Evolutionary conservation across 306 rosid species (phyloP).

Genomic region (Calophaca sinica): DNA sequence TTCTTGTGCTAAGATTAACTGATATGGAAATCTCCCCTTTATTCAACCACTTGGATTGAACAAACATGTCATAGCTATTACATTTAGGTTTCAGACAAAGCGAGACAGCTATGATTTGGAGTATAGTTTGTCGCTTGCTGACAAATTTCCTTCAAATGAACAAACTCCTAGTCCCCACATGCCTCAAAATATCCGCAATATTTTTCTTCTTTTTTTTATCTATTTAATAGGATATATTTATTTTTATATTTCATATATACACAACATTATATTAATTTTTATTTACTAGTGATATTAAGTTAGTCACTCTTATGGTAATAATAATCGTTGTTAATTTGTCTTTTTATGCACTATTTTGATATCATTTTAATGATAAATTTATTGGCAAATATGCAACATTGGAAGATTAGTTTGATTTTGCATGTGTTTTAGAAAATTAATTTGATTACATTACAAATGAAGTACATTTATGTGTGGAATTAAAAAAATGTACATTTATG

Average conservation of each 20-base stretch:
- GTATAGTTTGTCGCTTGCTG: background rate
- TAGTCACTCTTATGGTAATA: too few relatives aligned
- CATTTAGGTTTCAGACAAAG: background rate
- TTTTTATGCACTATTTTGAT: background rate
- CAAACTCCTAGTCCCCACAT: background rate
- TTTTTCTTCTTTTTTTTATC: background rate
- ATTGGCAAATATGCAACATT: background rate
- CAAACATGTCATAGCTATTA: slow-evolving; percentile 38
- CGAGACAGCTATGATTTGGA: background rate
- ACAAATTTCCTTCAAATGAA: background rate
- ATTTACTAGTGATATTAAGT: too few relatives aligned
- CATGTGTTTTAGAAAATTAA: too few relatives aligned
- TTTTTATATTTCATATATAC: background rate
- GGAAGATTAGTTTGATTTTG: too few relatives aligned
- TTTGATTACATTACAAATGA: too few relatives aligned
- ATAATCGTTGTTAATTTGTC: too few relatives aligned
- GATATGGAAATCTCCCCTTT: background rate
- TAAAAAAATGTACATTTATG: background rate
- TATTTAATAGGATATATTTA: too few relatives aligned
- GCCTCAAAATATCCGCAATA: background rate
- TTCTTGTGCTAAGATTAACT: background rate
- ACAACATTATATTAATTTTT: background rate
- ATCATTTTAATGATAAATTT: background rate
- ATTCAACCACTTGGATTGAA: slow-evolving; percentile 32
- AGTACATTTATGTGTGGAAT: too few relatives aligned